Percentiles rank a stretch among this genome's conserved stretches.
phyloP scores from a whole-genome alignment of 768 basidiomycete species.

The Macrolepiota dolichaula region DNA sequence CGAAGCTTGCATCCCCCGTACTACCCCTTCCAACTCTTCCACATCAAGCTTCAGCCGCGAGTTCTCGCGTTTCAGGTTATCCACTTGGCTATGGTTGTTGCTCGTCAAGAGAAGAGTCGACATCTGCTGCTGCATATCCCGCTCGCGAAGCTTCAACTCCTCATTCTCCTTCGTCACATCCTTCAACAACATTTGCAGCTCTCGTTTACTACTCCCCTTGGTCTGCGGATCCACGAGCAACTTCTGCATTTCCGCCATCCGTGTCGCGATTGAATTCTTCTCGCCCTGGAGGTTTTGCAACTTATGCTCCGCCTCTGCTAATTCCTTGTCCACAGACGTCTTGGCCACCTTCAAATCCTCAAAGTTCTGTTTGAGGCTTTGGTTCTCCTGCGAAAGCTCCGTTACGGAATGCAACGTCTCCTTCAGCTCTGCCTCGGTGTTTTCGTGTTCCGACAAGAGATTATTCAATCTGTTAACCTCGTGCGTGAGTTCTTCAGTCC shows the following conservation, averaged over 20 bases:
- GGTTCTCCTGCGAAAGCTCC: constrained; percentile 23
- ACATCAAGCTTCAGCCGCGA: constrained; percentile 25
- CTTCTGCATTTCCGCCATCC: constrained; percentile 29
- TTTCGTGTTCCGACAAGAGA: constrained; percentile 25
- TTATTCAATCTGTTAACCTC: constrained; percentile 26
- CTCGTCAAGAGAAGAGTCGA: constrained; percentile 31
- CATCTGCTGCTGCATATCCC: constrained; percentile 34
- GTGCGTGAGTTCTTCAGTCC: constrained; percentile 22
- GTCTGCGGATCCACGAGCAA: constrained; percentile 24
- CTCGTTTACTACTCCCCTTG: constrained; percentile 24
- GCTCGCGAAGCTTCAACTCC: constrained; percentile 27
- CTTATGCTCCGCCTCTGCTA: constrained; percentile 19
- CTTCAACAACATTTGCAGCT: constrained; percentile 32
- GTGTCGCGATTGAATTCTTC: constrained; percentile 24
- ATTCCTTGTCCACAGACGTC: constrained; percentile 19
- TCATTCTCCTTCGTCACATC: constrained; percentile 42
- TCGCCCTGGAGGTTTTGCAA: constrained; percentile 24
- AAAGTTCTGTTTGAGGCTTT: constrained; percentile 18
- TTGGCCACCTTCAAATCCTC: constrained; percentile 20
- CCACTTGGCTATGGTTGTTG: constrained; percentile 25
- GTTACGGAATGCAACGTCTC: constrained; percentile 24
- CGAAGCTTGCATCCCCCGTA: constrained; percentile 26
- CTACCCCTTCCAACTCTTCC: constrained; percentile 29
- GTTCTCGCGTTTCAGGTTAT: constrained; percentile 32
- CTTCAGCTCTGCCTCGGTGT: constrained; percentile 26